Base-by-base conservation (phyloP, 169 alveolate genomes). In the Cytauxzoon felis region DNA sequence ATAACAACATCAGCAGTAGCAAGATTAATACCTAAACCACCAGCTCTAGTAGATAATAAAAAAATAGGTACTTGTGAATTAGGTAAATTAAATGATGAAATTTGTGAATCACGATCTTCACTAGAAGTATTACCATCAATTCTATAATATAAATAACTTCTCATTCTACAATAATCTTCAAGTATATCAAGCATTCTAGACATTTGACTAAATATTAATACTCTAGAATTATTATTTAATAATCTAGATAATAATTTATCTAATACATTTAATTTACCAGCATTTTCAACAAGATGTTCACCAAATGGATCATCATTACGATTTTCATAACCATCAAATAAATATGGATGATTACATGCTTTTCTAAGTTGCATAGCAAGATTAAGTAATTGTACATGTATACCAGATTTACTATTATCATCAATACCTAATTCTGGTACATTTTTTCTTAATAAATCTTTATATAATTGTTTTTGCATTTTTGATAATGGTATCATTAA, bases 291-390 rank as follows among this genome's bases (percentile, higher is more conserved):
- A n/a, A 95, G 71, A 67, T 93, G 96, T 76, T 95, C 97, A 13
- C 96, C 98, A 27, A 88, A 86, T 5, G 93, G 92, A 59, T 86
- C 92, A 24, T 51, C 91, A 5, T 80, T 67, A 27, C 90, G 89
- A 32, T 93, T 95, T 76, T 94, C 99, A 26, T 90, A 83, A 3
- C 95, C 97, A 54, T 92, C 95, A 63, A 76, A 93, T 30, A 95
- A 90, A 72, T 94, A 97, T 4, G 99, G 98, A 80, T 94, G 99
- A 70, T 97, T 97, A 76, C 99, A 97, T 13, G 97, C 98, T 86
- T 97, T 97, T 69, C 99, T 91, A 49, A 97, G 94, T 81, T 97
- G 98, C 98, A 97, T 97, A 21, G 96, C 96, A 62, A 95, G 87
- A 78, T 97, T 97, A 93, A 95, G 91, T 69, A 97, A 82, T 59